A percentile compares a stretch with the other conserved stretches of the same genome.
Conservation (phyloP, 345 rosid genomes). For the Xanthoceras sorbifolium region DNA sequence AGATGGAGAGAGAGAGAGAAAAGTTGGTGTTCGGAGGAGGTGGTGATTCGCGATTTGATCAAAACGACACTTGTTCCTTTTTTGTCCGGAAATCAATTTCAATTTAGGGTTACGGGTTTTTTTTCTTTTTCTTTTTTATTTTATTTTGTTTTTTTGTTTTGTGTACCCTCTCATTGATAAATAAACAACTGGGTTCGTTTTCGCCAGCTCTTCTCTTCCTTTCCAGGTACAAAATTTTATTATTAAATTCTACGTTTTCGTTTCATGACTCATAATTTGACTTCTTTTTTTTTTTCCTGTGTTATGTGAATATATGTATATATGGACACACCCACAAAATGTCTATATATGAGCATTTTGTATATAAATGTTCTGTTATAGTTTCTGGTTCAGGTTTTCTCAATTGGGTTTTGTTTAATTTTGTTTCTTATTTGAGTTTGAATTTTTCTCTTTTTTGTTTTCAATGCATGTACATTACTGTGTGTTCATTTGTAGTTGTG, state of each 20-base stretch:
- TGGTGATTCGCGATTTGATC: constrained; percentile 29
- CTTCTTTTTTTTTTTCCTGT: background rate
- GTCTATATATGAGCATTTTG: background rate
- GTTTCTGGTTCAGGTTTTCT: background rate
- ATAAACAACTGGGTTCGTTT: constrained; percentile 10
- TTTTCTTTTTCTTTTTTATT: background rate
- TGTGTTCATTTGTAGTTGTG: background rate
- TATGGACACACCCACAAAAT: background rate
- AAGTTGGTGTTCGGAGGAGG: constrained; percentile 18
- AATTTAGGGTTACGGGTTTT: constrained; percentile 40
- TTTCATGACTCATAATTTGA: background rate
- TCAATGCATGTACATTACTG: background rate
- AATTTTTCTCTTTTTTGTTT: background rate
- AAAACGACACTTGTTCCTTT: constrained; percentile 39
- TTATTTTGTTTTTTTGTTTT: background rate
- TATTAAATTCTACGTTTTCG: background rate
- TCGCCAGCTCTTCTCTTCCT: background rate
- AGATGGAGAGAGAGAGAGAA: constrained; percentile 10
- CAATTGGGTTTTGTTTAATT: constrained; percentile 3
- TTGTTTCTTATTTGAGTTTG: background rate
- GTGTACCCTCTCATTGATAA: background rate
- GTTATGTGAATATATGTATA: background rate
- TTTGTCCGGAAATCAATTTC: constrained; percentile 21
- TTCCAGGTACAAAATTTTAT: constrained; percentile 30
- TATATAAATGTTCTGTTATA: background rate